Conservation (phyloP, 75 land plant genomes). For the Sequoia sempervirens region DNA sequence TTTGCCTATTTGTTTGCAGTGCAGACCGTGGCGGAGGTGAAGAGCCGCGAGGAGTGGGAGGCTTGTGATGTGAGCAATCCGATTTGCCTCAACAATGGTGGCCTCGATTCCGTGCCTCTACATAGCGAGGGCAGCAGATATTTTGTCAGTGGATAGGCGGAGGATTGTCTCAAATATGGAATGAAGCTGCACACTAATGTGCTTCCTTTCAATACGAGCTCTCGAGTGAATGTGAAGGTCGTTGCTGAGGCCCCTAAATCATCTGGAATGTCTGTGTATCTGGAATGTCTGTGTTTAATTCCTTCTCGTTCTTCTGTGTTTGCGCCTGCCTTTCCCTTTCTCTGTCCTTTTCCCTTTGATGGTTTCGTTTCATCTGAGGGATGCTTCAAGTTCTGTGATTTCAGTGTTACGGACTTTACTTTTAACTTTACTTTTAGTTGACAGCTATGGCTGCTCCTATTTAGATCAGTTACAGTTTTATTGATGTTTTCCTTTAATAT, state of each 20-base stretch:
- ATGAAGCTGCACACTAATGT: conserved; percentile 50
- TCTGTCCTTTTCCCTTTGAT: not conserved
- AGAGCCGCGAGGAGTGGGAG: conserved; percentile 37
- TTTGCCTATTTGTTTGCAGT: conserved; percentile 32
- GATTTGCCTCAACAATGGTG: conserved; percentile 45
- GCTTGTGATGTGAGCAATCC: conserved; percentile 47
- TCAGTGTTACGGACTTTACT: no score
- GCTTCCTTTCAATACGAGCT: not conserved
- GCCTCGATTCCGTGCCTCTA: conserved; percentile 21
- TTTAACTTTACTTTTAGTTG: no score
- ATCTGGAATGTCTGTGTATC: not conserved
- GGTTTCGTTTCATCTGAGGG: not conserved
- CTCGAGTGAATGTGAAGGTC: no score
- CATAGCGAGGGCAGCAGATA: conserved; percentile 34
- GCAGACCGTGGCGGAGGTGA: conserved; percentile 28
- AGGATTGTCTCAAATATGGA: conserved; percentile 35
- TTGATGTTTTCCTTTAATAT: no score
- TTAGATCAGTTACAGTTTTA: no score
- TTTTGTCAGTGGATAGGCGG: conserved; percentile 30
- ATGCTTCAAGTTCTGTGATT: not conserved
- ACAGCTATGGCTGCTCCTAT: no score
- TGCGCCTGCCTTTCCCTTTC: not conserved
- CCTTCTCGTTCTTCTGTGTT: no score
- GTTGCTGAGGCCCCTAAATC: not conserved
- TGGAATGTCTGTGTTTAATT: not conserved